These are phyloP conservation scores for Aspergillus nidulans DNA, from an alignment of 495 filamentous ascomycete genomes.

Conservation along the genomic window DNA sequence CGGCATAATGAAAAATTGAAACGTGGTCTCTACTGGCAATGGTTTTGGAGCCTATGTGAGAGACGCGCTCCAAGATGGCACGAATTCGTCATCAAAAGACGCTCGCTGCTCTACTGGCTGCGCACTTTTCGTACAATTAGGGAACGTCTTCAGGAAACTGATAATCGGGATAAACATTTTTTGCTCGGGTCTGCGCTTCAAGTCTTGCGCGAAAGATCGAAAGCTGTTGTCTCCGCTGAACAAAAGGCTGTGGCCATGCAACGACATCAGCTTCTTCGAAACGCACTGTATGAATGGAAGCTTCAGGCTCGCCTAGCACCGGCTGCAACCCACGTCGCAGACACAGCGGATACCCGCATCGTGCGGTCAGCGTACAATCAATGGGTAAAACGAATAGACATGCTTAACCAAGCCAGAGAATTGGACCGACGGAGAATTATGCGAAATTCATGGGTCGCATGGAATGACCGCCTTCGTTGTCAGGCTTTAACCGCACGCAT, in stretches of 20 bases:
- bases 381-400: constrained; percentile 49
- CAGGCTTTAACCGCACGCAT: constrained; percentile 49
- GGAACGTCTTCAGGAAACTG: constrained; percentile 40
- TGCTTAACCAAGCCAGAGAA: constrained; percentile 49
- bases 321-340: constrained; percentile 39
- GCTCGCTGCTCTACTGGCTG: constrained; percentile 43
- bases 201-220: constrained; percentile 29
- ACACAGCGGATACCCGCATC: constrained; percentile 46
- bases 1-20: constrained; percentile 41
- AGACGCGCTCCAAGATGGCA: constrained; percentile 51
- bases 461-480: constrained; percentile 63
- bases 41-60: constrained; percentile 54
- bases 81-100: constrained; percentile 43
- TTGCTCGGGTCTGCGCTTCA: constrained; percentile 26
- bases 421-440: constrained; percentile 51
- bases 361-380: constrained; percentile 43
- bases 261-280: constrained; percentile 27
- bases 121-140: constrained; percentile 39
- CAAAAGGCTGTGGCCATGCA: constrained; percentile 31
- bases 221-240: constrained; percentile 23
- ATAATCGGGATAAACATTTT: constrained; percentile 24
- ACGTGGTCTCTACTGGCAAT: constrained; percentile 47
- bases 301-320: constrained; percentile 45
- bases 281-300: constrained; percentile 35
- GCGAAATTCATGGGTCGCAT: constrained; percentile 56